These are phyloP conservation scores for Penicillium psychrosexuale DNA, from an alignment of 2,329 filamentous ascomycete species.

Conservation along the genomic window DNA sequence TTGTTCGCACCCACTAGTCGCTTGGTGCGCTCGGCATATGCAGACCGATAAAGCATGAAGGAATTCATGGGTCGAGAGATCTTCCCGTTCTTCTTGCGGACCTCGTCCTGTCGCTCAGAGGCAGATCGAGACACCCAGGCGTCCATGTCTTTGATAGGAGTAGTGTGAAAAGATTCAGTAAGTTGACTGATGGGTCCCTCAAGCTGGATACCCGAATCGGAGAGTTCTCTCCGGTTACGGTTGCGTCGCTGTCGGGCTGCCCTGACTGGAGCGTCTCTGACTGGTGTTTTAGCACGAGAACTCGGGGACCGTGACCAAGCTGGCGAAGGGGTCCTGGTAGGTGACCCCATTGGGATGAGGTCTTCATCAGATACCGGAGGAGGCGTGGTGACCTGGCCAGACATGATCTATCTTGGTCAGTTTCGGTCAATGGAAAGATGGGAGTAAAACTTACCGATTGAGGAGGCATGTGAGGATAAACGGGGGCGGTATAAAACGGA, in stretches of 20 bases:
- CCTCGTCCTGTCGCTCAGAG: conserved; percentile 65
- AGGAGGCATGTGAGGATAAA: conserved; percentile 13
- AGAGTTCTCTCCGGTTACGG: conserved; percentile 11
- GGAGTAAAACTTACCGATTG: conserved; percentile 19
- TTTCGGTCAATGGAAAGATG: neutral
- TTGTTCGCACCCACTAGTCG: conserved; percentile 79
- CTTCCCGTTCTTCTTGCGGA: conserved; percentile 66
- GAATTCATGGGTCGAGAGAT: conserved; percentile 94
- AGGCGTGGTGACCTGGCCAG: conserved; percentile 25
- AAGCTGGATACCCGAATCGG: conserved; percentile 11
- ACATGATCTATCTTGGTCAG: conserved; percentile 16
- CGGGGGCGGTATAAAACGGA: conserved; percentile 14
- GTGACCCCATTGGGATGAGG: conserved; percentile 3
- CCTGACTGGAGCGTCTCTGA: neutral
- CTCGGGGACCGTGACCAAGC: neutral
- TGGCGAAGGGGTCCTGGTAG: neutral
- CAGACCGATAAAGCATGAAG: conserved; percentile 96
- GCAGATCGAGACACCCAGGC: conserved; percentile 70
- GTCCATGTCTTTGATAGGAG: conserved; percentile 73
- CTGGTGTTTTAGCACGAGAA: conserved; percentile 8
- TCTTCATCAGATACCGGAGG: conserved; percentile 23
- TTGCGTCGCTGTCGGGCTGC: conserved; percentile 6
- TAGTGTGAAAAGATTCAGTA: conserved; percentile 38
- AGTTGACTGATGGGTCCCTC: conserved; percentile 28
- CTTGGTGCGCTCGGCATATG: conserved; percentile 84